Evolutionary conservation across 2,329 filamentous ascomycete genomes (phyloP).

Genomic region (Falciphora oryzae): DNA sequence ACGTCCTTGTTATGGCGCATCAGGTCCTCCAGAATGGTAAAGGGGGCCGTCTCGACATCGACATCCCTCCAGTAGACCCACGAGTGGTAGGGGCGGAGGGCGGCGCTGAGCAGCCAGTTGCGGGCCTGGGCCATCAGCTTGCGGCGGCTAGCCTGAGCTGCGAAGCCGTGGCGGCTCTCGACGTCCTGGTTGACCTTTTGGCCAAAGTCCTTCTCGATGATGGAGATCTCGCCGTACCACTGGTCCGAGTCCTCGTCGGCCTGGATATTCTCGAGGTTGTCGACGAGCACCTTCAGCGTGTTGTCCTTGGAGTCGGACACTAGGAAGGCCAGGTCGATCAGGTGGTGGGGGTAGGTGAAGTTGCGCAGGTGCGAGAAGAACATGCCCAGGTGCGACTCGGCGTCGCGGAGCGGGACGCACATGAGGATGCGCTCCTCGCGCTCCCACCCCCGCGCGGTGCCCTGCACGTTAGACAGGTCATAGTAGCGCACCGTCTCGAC

Average conservation of each 20-base stretch:
- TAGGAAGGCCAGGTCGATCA: slow-evolving; percentile 93
- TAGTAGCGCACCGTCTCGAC: slow-evolving; percentile 94
- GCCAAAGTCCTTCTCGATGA: slow-evolving; percentile 98
- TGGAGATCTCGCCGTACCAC: slow-evolving; percentile 91
- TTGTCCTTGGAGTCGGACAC: slow-evolving; percentile 96
- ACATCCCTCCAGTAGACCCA: slow-evolving; percentile 99
- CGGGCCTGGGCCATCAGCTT: slow-evolving; percentile 98
- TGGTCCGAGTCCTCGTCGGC: slow-evolving; percentile 71
- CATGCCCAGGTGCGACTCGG: slow-evolving; percentile 87
- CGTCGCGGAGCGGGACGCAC: slow-evolving; percentile 90
- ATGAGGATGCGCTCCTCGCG: slow-evolving; percentile 91
- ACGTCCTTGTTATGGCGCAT: slow-evolving; percentile 99
- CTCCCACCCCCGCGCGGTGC: slow-evolving; percentile 91
- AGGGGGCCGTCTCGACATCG: slow-evolving; percentile 94
- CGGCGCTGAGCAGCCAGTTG: slow-evolving; percentile 94
- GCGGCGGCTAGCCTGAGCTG: slow-evolving; percentile 84
- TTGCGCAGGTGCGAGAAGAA: slow-evolving; percentile 98
- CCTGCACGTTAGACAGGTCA: slow-evolving; percentile 85
- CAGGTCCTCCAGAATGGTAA: slow-evolving; percentile 92
- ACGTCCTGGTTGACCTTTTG: slow-evolving; percentile 98
- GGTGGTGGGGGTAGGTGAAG: slow-evolving; percentile 92
- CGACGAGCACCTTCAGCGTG: slow-evolving; percentile 69
- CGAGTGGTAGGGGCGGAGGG: slow-evolving; percentile 87
- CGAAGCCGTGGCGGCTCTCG: slow-evolving; percentile 94
- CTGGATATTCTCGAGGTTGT: slow-evolving; percentile 74